These are phyloP conservation scores for Lepraria neglecta DNA, from an alignment of 495 filamentous ascomycete species.

Conservation along the genomic window DNA sequence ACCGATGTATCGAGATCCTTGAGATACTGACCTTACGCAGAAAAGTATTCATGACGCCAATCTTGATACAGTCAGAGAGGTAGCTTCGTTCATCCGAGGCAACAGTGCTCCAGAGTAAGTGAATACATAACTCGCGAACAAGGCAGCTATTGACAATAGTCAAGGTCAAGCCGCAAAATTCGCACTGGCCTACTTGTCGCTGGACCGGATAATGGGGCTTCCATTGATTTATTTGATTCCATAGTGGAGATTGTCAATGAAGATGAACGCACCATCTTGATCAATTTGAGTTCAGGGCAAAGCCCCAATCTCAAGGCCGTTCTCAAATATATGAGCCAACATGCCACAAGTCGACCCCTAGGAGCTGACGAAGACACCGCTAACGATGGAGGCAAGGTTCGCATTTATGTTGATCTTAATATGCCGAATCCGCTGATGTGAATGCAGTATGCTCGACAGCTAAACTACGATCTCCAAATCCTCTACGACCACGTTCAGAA, in stretches of 20 bases:
- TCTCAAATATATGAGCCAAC: conserved; percentile 76
- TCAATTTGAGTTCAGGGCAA: conserved; percentile 72
- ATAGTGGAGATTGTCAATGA: conserved; percentile 48
- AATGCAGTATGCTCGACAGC: conserved; percentile 57
- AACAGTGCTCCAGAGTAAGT: conserved; percentile 32
- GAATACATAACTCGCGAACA: neutral
- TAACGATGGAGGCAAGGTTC: conserved; percentile 17
- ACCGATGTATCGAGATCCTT: neutral
- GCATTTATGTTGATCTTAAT: neutral
- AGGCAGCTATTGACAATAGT: conserved; percentile 24
- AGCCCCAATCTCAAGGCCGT: conserved; percentile 74
- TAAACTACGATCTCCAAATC: conserved; percentile 90
- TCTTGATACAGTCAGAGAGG: conserved; percentile 51
- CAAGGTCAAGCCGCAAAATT: conserved; percentile 49
- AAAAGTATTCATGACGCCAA: conserved; percentile 60
- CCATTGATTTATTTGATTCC: conserved; percentile 65
- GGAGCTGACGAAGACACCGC: conserved; percentile 33
- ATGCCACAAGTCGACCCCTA: conserved; percentile 53
- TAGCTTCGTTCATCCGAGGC: conserved; percentile 57
- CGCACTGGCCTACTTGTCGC: conserved; percentile 76
- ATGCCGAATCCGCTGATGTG: neutral
- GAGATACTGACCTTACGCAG: conserved; percentile 30
- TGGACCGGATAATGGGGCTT: conserved; percentile 79
- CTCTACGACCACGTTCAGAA: conserved; percentile 58
- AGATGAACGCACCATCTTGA: conserved; percentile 47